Evolutionary conservation across 192 early-diverging fungal genomes (phyloP).

Genomic region (Umbelopsis sp.): DNA sequence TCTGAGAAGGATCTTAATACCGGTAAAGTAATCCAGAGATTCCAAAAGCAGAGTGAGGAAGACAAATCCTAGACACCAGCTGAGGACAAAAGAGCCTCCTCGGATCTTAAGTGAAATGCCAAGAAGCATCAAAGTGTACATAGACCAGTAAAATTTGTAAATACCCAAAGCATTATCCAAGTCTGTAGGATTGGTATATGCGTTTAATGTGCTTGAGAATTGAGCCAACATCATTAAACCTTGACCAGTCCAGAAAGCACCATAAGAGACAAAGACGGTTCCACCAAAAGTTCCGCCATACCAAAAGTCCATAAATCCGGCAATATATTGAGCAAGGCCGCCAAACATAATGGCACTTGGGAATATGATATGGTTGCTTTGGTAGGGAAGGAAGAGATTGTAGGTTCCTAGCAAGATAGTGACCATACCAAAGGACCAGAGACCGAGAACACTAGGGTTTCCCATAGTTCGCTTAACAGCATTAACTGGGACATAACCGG

Average conservation of each 20-base stretch:
- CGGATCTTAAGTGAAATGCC: conserved; percentile 24
- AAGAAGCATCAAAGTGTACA: conserved; percentile 16
- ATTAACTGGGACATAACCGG: background rate
- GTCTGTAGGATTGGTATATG: conserved; percentile 1
- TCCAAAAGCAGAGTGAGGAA: conserved; percentile 30
- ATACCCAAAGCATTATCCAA: conserved; percentile 10
- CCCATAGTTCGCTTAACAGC: conserved; percentile 13
- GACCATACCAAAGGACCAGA: conserved; percentile 32
- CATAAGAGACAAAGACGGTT: conserved; percentile 34
- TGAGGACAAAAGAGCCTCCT: conserved; percentile 24
- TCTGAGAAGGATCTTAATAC: conserved; percentile 5
- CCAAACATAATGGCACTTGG: conserved; percentile 32
- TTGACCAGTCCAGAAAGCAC: conserved; percentile 35
- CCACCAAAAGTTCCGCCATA: conserved; percentile 28
- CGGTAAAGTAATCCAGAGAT: conserved; percentile 1
- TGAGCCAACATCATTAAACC: conserved; percentile 35
- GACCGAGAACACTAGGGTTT: conserved; percentile 13
- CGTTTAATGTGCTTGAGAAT: conserved; percentile 1
- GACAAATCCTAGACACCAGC: conserved; percentile 30
- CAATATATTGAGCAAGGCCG: conserved; percentile 36
- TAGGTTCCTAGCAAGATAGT: conserved; percentile 22
- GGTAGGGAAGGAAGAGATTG: conserved; percentile 30
- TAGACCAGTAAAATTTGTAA: conserved; percentile 30
- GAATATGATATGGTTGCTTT: conserved; percentile 26
- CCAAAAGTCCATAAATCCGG: conserved; percentile 30